phyloP scores from a whole-genome alignment of 495 filamentous ascomycete species.

The Hyphodiscus hymeniophilus region DNA sequence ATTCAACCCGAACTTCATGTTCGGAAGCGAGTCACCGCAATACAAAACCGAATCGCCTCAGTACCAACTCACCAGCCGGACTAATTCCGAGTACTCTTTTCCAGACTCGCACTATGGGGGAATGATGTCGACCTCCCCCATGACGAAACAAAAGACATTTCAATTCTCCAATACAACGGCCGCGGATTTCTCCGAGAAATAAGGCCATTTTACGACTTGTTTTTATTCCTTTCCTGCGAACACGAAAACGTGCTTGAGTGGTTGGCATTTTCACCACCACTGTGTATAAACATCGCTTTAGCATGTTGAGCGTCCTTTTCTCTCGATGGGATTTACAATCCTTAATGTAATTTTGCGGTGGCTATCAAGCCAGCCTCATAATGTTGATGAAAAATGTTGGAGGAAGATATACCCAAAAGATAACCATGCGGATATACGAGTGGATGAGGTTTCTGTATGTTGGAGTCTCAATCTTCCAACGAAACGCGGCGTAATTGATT shows the following conservation, averaged over 20 bases:
- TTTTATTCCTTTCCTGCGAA: neutral
- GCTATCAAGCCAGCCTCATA: conserved; percentile 3
- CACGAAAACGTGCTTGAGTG: neutral
- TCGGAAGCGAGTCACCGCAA: conserved; percentile 13
- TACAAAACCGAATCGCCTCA: conserved; percentile 17
- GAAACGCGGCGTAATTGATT: conserved; percentile 4
- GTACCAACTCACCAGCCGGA: conserved; percentile 16
- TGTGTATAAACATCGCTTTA: conserved; percentile 19
- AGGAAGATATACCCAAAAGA: conserved; percentile 22
- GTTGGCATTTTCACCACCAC: conserved; percentile 1
- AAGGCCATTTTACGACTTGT: conserved; percentile 4
- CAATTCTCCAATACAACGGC: conserved; percentile 23
- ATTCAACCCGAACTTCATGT: conserved; percentile 19
- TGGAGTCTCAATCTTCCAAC: neutral
- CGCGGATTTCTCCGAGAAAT: conserved; percentile 23
- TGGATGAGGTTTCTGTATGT: neutral
- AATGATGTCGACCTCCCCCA: conserved; percentile 12
- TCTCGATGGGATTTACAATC: conserved; percentile 5
- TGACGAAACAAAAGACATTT: conserved; percentile 22
- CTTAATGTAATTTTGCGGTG: conserved; percentile 23
- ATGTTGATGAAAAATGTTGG: conserved; percentile 22
- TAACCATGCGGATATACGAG: neutral
- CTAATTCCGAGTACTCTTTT: conserved; percentile 20
- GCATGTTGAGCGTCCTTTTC: conserved; percentile 13
- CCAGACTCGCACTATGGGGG: conserved; percentile 10